Evolutionary conservation across 163 green algal species (phyloP).

Genomic region (Chloromonas sp.): DNA sequence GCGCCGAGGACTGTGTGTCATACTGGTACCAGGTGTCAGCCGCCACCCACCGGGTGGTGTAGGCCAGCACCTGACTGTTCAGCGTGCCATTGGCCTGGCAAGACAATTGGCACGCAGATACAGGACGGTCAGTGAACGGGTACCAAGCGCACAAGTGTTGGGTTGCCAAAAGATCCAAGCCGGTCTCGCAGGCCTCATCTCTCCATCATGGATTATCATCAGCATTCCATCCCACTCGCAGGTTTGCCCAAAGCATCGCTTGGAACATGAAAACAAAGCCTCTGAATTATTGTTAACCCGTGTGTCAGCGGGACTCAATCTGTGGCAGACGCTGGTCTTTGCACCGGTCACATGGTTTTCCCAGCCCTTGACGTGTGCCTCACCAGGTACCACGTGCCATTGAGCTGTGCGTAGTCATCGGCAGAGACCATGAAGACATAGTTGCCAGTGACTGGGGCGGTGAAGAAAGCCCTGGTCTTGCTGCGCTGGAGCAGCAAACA

Average conservation of each 20-base stretch:
- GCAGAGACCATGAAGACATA: conserved; percentile 24
- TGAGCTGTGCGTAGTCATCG: conserved; percentile 22
- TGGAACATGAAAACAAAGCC: too few species aligned
- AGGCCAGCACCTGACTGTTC: not conserved
- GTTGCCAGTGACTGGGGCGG: conserved; percentile 5
- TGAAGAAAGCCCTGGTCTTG: conserved; percentile 22
- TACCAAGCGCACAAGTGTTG: too few species aligned
- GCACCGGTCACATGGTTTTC: too few species aligned
- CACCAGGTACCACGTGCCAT: conserved; percentile 15
- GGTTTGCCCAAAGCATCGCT: too few species aligned
- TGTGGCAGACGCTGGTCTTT: too few species aligned
- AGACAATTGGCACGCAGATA: not conserved
- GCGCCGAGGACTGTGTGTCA: not conserved
- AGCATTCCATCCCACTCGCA: too few species aligned
- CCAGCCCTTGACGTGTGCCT: not conserved
- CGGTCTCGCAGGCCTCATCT: too few species aligned
- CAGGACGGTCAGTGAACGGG: too few species aligned
- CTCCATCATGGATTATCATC: too few species aligned
- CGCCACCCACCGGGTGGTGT: not conserved
- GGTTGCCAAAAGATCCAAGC: too few species aligned
- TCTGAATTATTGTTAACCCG: too few species aligned
- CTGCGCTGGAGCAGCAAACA: not conserved
- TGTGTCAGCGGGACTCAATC: too few species aligned
- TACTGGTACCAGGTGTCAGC: not conserved
- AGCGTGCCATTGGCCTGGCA: conserved; percentile 1